These are phyloP conservation scores for Xylaria venustula DNA, from an alignment of 495 filamentous ascomycete genomes.

Conservation along the genomic window DNA sequence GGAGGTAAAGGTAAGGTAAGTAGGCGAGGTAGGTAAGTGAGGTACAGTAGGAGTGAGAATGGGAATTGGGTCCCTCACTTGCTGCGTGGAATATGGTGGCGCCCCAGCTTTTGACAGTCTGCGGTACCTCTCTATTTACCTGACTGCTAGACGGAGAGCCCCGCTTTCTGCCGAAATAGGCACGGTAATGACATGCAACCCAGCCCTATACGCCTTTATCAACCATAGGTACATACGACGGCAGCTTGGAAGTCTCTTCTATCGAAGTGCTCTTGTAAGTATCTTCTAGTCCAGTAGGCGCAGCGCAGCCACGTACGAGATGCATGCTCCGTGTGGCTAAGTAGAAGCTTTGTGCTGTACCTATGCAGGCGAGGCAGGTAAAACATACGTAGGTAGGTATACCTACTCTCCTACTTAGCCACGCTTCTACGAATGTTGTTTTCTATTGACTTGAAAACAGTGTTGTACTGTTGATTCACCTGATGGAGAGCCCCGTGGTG, in stretches of 20 bases:
- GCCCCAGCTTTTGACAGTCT: too few species aligned
- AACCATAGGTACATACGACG: too few species aligned
- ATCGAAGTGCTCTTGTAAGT: too few species aligned
- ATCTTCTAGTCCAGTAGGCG: neutral
- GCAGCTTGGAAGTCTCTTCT: too few species aligned
- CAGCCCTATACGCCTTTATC: conserved; percentile 1
- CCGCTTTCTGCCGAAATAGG: neutral
- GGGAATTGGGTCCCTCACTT: too few species aligned
- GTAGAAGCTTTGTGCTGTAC: neutral
- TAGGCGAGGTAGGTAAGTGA: too few species aligned
- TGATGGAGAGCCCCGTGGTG: neutral
- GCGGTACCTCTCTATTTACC: too few species aligned
- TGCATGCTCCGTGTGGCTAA: neutral
- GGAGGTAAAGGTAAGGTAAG: too few species aligned
- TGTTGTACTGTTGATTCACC: neutral
- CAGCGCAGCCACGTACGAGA: conserved; percentile 3
- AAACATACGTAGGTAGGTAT: too few species aligned
- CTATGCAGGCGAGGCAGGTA: neutral
- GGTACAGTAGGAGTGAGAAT: too few species aligned
- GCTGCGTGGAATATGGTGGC: too few species aligned
- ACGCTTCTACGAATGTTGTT: conserved; percentile 2
- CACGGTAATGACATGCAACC: neutral
- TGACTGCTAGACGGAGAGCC: neutral
- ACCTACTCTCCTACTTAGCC: too few species aligned
- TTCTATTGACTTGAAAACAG: neutral